A percentile compares a stretch with the other conserved stretches of the same genome.
Conservation (phyloP, 805 yeast species). For the Metschnikowia lachancei region DNA sequence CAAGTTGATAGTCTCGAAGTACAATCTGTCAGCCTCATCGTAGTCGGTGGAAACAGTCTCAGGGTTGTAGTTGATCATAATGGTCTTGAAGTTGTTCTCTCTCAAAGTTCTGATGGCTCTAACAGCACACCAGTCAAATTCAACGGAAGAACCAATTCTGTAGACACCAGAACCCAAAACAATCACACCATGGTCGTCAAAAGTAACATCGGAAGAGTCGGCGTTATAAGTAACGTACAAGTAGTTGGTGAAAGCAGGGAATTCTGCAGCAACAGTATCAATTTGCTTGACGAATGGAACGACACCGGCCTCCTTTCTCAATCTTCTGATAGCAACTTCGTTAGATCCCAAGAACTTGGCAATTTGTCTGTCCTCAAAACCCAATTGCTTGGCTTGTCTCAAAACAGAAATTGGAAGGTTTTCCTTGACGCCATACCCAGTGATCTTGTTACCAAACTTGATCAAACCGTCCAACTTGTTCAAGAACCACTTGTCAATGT, state of each 20-base stretch:
- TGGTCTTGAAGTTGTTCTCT: conserved; percentile 80
- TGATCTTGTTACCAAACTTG: conserved; percentile 61
- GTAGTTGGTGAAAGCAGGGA: conserved; percentile 95
- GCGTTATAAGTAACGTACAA: conserved; percentile 94
- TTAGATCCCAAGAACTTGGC: conserved; percentile 85
- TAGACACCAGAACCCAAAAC: conserved; percentile 98
- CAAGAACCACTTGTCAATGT: conserved; percentile 95
- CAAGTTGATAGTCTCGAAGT: conserved; percentile 90
- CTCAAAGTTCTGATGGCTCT: conserved; percentile 93
- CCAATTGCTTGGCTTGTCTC: conserved; percentile 90
- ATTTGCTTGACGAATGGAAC: conserved; percentile 93
- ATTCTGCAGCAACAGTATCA: conserved; percentile 98
- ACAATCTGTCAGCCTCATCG: conserved; percentile 95
- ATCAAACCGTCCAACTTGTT: conserved; percentile 77
- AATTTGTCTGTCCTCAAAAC: conserved; percentile 94
- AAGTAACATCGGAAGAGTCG: conserved; percentile 78
- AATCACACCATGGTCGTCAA: conserved; percentile 90
- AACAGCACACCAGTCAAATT: conserved; percentile 99
- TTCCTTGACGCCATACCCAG: conserved; percentile 54
- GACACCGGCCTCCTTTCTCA: conserved; percentile 82
- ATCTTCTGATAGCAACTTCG: conserved; percentile 87
- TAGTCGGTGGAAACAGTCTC: conserved; percentile 99
- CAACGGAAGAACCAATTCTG: conserved; percentile 98
- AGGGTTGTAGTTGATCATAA: conserved; percentile 97
- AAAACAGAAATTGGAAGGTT: conserved; percentile 61